Conservation (phyloP, 768 basidiomycete species). For the Rhodosporidiobolus sp. region DNA sequence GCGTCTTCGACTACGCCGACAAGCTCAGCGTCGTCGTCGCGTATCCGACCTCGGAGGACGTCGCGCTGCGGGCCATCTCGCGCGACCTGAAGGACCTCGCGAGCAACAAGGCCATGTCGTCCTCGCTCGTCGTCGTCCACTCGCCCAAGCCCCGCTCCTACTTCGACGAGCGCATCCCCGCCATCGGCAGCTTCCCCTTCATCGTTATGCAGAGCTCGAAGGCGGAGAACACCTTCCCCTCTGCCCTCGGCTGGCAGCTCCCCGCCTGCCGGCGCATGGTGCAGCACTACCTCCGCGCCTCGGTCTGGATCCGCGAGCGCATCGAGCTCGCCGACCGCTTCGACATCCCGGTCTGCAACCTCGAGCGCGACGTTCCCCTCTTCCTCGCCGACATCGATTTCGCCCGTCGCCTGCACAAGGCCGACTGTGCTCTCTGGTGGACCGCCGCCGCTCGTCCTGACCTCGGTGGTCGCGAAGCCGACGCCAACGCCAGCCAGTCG, state of each 20-base stretch:
- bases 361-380: conserved; percentile 86
- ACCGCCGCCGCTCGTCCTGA: conserved; percentile 83
- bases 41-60: conserved; percentile 73
- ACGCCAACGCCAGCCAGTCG: conserved; percentile 62
- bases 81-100: conserved; percentile 77
- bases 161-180: conserved; percentile 69
- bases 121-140: conserved; percentile 69
- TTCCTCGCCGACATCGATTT: conserved; percentile 84
- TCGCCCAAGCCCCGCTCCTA: conserved; percentile 79
- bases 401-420: conserved; percentile 75
- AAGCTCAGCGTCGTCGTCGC: conserved; percentile 54
- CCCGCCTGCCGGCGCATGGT: conserved; percentile 80
- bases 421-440: conserved; percentile 97
- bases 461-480: conserved; percentile 87
- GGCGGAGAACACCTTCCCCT: conserved; percentile 63
- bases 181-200: conserved; percentile 78
- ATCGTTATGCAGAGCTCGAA: conserved; percentile 67
- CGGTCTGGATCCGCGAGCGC: conserved; percentile 73
- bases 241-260: conserved; percentile 84
- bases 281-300: conserved; percentile 71
- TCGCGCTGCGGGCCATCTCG: conserved; percentile 80
- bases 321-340: conserved; percentile 81
- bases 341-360: conserved; percentile 77
- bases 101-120: conserved; percentile 58
- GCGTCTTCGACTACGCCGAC: conserved; percentile 62